phyloP scores from a whole-genome alignment of 495 filamentous ascomycete genomes.

The Lepidopterella palustris region DNA sequence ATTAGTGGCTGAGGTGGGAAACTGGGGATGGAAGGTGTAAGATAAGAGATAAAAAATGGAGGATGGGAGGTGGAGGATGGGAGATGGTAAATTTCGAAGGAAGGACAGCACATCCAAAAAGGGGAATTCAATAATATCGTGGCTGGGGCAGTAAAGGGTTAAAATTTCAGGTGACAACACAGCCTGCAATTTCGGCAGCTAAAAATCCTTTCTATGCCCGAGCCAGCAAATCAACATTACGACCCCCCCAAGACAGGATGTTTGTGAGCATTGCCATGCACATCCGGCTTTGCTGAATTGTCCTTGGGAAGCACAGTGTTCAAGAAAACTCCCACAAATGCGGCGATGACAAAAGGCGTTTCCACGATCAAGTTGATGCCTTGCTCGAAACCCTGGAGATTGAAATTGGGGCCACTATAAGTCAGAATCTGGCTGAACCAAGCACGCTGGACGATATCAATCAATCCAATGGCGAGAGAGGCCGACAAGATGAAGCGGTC shows the following conservation, averaged over 20 bases:
- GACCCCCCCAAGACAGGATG: neutral
- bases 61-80: too few relatives aligned
- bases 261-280: conserved; percentile 2
- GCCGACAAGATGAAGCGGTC: conserved; percentile 39
- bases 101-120: too few relatives aligned
- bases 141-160: too few relatives aligned
- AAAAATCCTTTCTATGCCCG: too few relatives aligned
- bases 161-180: too few relatives aligned
- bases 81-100: too few relatives aligned
- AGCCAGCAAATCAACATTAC: neutral
- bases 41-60: too few relatives aligned
- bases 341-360: conserved; percentile 39
- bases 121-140: too few relatives aligned
- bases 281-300: neutral
- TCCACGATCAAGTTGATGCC: conserved; percentile 34
- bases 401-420: conserved; percentile 14
- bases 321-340: conserved; percentile 37
- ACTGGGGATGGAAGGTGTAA: too few relatives aligned
- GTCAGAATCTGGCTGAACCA: conserved; percentile 28
- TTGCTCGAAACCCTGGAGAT: conserved; percentile 35
- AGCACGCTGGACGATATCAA: conserved; percentile 37
- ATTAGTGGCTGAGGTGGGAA: too few relatives aligned
- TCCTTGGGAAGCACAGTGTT: conserved; percentile 17
- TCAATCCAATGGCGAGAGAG: conserved; percentile 35
- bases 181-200: too few relatives aligned